A percentile compares a stretch with the other conserved stretches of the same genome.
Evolutionary conservation across 2,329 filamentous ascomycete genomes (phyloP).

Genomic region (Aspergillus eucalypticola): DNA sequence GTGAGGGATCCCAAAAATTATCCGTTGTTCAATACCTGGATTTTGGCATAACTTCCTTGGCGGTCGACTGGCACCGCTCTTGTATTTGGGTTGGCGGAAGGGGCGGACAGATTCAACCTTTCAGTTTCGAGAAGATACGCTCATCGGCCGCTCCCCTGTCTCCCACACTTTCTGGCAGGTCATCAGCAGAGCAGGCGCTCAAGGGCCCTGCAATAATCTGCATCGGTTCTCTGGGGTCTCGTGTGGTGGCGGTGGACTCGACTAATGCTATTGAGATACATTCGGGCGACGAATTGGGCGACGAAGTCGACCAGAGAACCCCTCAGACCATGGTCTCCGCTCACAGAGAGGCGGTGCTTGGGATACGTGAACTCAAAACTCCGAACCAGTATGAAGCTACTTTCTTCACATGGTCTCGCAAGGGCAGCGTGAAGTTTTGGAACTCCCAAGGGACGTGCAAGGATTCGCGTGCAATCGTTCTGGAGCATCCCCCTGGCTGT

Average conservation of each 20-base stretch:
- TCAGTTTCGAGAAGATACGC: constrained; percentile 45
- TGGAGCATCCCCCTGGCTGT: constrained; percentile 61
- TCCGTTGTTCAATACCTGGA: constrained; percentile 65
- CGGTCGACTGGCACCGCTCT: constrained; percentile 57
- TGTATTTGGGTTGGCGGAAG: constrained; percentile 69
- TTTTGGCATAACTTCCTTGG: constrained; percentile 68
- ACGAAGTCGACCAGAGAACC: constrained; percentile 31
- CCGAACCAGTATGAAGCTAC: constrained; percentile 64
- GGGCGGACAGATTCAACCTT: constrained; percentile 56
- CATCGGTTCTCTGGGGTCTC: constrained; percentile 67
- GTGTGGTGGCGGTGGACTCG: constrained; percentile 73
- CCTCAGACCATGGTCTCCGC: constrained; percentile 50
- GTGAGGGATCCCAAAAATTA: constrained; percentile 69
- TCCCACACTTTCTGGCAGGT: constrained; percentile 25
- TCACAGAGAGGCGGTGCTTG: constrained; percentile 63
- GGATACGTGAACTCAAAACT: constrained; percentile 66
- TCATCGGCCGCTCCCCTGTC: constrained; percentile 30
- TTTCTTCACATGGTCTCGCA: constrained; percentile 87
- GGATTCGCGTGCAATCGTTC: constrained; percentile 63
- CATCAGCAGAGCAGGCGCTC: constrained; percentile 23
- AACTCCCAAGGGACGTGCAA: constrained; percentile 68
- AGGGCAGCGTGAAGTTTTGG: constrained; percentile 83
- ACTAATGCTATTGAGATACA: constrained; percentile 69
- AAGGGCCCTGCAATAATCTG: constrained; percentile 56
- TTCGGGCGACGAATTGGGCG: constrained; percentile 48